phyloP scores from a whole-genome alignment of 352 stramenopile genomes.

The Pythium biforme region DNA sequence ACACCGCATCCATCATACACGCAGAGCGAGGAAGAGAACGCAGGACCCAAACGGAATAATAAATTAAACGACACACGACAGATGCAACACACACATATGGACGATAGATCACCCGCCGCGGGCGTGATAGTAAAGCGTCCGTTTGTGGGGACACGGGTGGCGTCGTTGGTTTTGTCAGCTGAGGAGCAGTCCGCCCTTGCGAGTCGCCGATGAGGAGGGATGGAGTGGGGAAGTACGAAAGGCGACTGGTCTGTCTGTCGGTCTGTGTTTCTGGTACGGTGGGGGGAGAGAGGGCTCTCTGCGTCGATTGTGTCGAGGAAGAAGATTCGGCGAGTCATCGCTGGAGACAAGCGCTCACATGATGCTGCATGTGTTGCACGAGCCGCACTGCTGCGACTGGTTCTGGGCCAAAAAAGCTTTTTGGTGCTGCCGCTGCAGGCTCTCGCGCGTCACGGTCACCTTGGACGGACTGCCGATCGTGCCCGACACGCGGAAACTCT shows the following conservation, averaged over 20 bases:
- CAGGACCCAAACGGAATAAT: slow-evolving; percentile 12
- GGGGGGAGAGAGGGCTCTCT: no score
- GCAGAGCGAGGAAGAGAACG: background rate
- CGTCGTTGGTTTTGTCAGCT: no score
- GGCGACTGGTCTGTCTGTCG: no score
- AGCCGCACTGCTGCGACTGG: slow-evolving; percentile 60
- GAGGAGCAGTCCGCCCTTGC: no score
- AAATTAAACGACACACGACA: slow-evolving; percentile 28
- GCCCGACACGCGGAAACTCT: slow-evolving; percentile 61
- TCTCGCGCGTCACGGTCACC: slow-evolving; percentile 80
- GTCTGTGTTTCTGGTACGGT: slow-evolving; percentile 11
- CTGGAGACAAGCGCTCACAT: slow-evolving; percentile 28
- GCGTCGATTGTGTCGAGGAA: no score
- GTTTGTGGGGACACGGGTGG: no score
- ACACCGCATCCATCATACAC: background rate
- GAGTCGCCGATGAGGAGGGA: no score
- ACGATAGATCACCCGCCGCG: background rate
- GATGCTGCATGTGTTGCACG: slow-evolving; percentile 60
- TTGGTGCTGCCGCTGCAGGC: slow-evolving; percentile 81
- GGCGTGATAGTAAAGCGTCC: no score
- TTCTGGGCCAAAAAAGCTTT: slow-evolving; percentile 77
- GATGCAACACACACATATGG: background rate
- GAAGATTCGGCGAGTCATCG: background rate
- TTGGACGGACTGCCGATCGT: slow-evolving; percentile 34
- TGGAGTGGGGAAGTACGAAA: no score